Percentiles rank a stretch among this genome's conserved stretches.
These are phyloP conservation scores for Phytopythium sindhum DNA, from an alignment of 352 stramenopile genomes.

Conservation along the genomic window DNA sequence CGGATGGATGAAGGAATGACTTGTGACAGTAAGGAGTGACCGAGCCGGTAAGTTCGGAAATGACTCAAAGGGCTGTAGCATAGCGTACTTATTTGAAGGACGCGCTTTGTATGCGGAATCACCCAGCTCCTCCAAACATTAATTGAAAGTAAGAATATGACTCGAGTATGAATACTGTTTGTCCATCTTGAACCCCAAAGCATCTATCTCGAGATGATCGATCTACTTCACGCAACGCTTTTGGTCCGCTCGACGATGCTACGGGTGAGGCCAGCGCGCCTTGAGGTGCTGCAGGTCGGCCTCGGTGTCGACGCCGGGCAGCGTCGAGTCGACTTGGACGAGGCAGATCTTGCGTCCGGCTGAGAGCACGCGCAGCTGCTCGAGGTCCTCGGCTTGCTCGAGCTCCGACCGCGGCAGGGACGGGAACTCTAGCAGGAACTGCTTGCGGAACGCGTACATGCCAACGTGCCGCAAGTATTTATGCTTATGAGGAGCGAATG, in stretches of 20 bases:
- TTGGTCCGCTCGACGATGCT: too few species aligned
- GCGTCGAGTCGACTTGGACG: constrained; percentile 51
- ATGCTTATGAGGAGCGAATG: constrained; percentile 42
- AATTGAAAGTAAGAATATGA: too few species aligned
- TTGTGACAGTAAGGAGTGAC: too few species aligned
- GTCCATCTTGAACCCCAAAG: too few species aligned
- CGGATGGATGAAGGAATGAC: background rate
- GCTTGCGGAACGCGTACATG: constrained; percentile 75
- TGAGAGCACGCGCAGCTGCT: constrained; percentile 83
- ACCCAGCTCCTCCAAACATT: too few species aligned
- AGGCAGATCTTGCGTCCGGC: constrained; percentile 71
- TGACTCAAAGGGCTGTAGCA: too few species aligned
- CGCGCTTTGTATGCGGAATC: background rate
- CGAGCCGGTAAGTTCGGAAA: background rate
- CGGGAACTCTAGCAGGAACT: constrained; percentile 72
- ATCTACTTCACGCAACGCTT: too few species aligned
- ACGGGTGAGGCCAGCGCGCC: constrained; percentile 22
- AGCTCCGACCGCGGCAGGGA: constrained; percentile 47
- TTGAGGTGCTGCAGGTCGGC: constrained; percentile 59
- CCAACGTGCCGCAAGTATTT: constrained; percentile 74
- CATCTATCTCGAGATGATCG: too few species aligned
- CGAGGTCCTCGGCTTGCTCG: constrained; percentile 70
- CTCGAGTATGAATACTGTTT: too few species aligned
- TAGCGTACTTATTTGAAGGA: background rate
- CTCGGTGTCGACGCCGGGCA: constrained; percentile 69